Percentiles rank a stretch among this genome's conserved stretches.
Evolutionary conservation across 768 basidiomycete species (phyloP).

Genomic region (Hypsizygus marmoreus): DNA sequence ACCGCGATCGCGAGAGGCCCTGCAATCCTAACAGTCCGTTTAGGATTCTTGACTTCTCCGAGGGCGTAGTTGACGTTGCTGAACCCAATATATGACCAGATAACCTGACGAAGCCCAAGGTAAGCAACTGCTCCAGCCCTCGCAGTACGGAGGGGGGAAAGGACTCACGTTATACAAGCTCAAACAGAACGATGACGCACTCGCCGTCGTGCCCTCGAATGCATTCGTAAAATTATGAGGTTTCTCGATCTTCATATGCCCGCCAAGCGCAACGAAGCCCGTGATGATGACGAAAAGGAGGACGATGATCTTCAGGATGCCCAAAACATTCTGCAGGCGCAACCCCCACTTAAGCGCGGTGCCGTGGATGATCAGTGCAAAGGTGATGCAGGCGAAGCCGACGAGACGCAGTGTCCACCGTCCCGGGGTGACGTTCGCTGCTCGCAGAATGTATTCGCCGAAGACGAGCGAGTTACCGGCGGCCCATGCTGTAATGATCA

Average conservation of each 20-base stretch:
- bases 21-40: constrained; percentile 62
- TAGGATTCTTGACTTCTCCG: constrained; percentile 62
- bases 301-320: constrained; percentile 53
- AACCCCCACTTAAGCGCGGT: constrained; percentile 48
- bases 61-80: constrained; percentile 70
- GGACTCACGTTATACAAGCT: constrained; percentile 41
- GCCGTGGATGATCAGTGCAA: constrained; percentile 38
- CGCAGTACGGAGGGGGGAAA: not conserved
- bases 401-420: constrained; percentile 25
- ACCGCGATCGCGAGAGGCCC: constrained; percentile 60
- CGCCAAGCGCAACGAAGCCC: constrained; percentile 43
- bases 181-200: constrained; percentile 44
- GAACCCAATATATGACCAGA: constrained; percentile 58
- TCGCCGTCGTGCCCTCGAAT: constrained; percentile 36
- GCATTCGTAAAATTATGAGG: constrained; percentile 31
- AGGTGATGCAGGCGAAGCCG: constrained; percentile 32
- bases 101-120: constrained; percentile 37
- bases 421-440: constrained; percentile 19
- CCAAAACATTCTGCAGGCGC: constrained; percentile 59
- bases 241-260: constrained; percentile 25
- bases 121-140: too few relatives aligned
- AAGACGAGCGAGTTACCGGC: constrained; percentile 52
- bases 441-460: constrained; percentile 46
- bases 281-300: constrained; percentile 46
- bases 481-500: constrained; percentile 10